phyloP scores from a whole-genome alignment of 2,329 filamentous ascomycete species.

The Orbilia brochopaga region DNA sequence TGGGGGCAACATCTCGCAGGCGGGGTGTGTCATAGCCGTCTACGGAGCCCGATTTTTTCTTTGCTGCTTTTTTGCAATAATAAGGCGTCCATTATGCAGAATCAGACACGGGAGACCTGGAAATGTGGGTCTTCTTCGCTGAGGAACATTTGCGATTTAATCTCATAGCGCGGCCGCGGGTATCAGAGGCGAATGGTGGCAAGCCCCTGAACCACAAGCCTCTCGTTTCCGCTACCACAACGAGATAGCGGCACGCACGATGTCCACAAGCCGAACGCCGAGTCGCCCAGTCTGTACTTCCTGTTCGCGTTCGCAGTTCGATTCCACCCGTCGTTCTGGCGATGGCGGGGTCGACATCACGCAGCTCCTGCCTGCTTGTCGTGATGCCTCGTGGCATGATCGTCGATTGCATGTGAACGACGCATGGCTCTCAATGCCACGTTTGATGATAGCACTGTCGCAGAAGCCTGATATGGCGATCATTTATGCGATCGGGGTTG shows the following conservation, averaged over 20 bases:
- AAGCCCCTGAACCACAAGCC: slow-evolving; percentile 48
- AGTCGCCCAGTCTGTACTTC: neutral
- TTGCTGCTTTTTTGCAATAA: neutral
- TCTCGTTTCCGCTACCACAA: slow-evolving; percentile 2
- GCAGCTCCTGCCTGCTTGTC: neutral
- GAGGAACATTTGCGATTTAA: slow-evolving; percentile 46
- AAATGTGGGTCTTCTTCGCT: slow-evolving; percentile 41
- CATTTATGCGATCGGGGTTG: slow-evolving; percentile 16
- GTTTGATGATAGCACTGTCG: slow-evolving; percentile 15
- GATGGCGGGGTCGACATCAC: neutral
- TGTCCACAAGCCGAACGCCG: neutral
- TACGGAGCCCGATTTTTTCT: slow-evolving; percentile 14
- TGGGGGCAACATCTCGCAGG: neutral
- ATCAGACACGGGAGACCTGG: slow-evolving; percentile 29
- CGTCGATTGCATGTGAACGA: slow-evolving; percentile 23
- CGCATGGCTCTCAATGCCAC: slow-evolving; percentile 14
- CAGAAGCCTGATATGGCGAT: slow-evolving; percentile 38
- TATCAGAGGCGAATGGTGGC: slow-evolving; percentile 45
- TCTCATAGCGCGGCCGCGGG: slow-evolving; percentile 45
- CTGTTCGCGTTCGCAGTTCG: neutral
- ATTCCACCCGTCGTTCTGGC: neutral
- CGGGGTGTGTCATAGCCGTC: slow-evolving; percentile 6
- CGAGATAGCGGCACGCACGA: neutral
- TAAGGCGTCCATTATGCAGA: slow-evolving; percentile 9
- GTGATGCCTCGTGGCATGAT: slow-evolving; percentile 41